These are phyloP conservation scores for Rhizopogon rudus DNA, from an alignment of 768 basidiomycete species.

Conservation along the genomic window DNA sequence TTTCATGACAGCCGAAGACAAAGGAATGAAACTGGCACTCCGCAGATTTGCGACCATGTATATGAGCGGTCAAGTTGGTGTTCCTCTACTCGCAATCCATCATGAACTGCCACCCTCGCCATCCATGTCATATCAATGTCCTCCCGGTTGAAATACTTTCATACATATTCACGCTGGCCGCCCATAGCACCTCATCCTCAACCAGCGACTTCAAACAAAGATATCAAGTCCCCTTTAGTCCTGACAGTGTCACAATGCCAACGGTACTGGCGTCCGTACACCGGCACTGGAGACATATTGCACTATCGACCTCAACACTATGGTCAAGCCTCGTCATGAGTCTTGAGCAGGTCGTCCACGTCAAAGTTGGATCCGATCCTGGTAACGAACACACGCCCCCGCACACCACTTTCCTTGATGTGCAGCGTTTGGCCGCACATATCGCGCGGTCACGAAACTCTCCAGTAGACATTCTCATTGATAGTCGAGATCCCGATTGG, in stretches of 20 bases:
- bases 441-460: constrained; percentile 43
- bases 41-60: not conserved
- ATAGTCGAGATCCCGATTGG: constrained; percentile 56
- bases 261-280: constrained; percentile 43
- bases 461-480: constrained; percentile 52
- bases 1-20: constrained; percentile 1
- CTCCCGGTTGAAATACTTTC: constrained; percentile 57
- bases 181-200: constrained; percentile 24
- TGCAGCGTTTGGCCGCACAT: constrained; percentile 34
- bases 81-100: not conserved
- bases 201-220: constrained; percentile 11
- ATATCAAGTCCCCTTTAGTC: constrained; percentile 25
- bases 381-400: not conserved
- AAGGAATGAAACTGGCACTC: constrained; percentile 3
- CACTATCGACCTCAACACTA: constrained; percentile 41
- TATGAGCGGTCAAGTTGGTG: not conserved
- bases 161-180: constrained; percentile 48
- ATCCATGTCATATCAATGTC: constrained; percentile 26
- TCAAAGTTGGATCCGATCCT: not conserved
- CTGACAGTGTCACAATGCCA: constrained; percentile 40
- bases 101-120: not conserved
- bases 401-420: constrained; percentile 23
- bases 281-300: constrained; percentile 49
- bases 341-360: constrained; percentile 10
- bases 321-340: constrained; percentile 56